Conservation (phyloP, 2,329 filamentous ascomycete genomes). For the Talaromyces amestolkiae region DNA sequence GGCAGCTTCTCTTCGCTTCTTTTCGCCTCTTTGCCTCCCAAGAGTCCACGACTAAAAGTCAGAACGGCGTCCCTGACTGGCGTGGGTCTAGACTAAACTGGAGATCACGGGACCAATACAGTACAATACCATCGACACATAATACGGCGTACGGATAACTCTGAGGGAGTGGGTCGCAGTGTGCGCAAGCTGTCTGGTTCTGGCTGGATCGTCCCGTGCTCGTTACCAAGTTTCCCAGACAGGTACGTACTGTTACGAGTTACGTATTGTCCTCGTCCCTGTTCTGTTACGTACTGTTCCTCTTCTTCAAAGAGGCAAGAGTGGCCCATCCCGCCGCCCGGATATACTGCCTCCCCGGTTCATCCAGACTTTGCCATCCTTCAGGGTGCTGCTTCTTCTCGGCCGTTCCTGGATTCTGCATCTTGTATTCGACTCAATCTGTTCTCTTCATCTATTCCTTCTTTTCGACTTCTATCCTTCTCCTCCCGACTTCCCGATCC, state of each 20-base stretch:
- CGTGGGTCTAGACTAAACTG: slow-evolving; percentile 1
- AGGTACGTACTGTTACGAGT: background rate
- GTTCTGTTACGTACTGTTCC: background rate
- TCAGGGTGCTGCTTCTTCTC: background rate
- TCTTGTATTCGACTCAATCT: background rate
- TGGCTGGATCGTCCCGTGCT: slow-evolving; percentile 13
- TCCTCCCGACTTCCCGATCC: background rate
- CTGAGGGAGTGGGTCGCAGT: background rate
- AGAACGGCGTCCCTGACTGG: slow-evolving; percentile 2
- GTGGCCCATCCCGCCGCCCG: slow-evolving; percentile 15
- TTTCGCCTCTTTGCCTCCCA: slow-evolving; percentile 6
- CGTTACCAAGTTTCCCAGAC: slow-evolving; percentile 9
- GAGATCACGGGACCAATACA: slow-evolving; percentile 8
- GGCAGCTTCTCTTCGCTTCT: slow-evolving; percentile 12
- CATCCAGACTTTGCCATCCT: slow-evolving; percentile 4
- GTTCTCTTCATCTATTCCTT: background rate
- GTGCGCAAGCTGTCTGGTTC: background rate
- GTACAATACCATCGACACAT: background rate
- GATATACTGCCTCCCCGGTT: slow-evolving; percentile 19
- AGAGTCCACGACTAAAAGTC: background rate
- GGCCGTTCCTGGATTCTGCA: slow-evolving; percentile 9
- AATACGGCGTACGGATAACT: background rate
- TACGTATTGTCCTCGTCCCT: background rate
- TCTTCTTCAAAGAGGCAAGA: background rate
- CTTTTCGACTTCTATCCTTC: slow-evolving; percentile 14